Evolutionary conservation across 306 rosid genomes (phyloP).

Genomic region (Nissolia schottii): DNA sequence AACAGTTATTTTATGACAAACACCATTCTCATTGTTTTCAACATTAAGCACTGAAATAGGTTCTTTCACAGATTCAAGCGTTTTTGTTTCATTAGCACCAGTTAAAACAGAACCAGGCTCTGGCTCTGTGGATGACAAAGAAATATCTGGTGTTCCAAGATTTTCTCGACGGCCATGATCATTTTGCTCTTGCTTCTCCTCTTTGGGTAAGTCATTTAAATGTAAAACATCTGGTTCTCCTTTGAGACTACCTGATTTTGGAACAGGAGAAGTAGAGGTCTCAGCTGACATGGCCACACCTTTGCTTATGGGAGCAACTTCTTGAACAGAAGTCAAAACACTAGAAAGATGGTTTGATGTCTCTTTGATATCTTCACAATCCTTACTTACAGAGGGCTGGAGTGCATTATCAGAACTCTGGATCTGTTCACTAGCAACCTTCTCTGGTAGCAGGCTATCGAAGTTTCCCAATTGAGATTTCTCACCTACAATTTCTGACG

Average conservation of each 20-base stretch:
- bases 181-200: constrained; percentile 47
- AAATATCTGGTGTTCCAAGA: constrained; percentile 36
- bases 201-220: constrained; percentile 35
- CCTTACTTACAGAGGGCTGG: constrained; percentile 27
- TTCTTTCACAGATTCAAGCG: constrained; percentile 31
- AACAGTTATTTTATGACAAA: constrained; percentile 15
- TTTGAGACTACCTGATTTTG: constrained; percentile 35
- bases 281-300: constrained; percentile 38
- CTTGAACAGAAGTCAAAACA: constrained; percentile 33
- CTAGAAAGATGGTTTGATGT: constrained; percentile 41
- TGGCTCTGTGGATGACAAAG: constrained; percentile 23
- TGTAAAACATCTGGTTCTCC: constrained; percentile 35
- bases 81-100: constrained; percentile 38
- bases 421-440: constrained; percentile 28
- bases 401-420: constrained; percentile 29
- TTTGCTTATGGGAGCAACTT: constrained; percentile 38
- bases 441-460: constrained; percentile 33
- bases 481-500: constrained; percentile 31
- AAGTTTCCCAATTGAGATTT: constrained; percentile 32
- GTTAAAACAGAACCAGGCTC: constrained; percentile 38
- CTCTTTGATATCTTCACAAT: constrained; percentile 39
- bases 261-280: constrained; percentile 26
- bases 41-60: constrained; percentile 33
- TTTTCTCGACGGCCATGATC: constrained; percentile 36
- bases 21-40: constrained; percentile 35